These are phyloP conservation scores for Mychonastes homosphaera DNA, from an alignment of 139 green algal genomes.

Conservation along the genomic window DNA sequence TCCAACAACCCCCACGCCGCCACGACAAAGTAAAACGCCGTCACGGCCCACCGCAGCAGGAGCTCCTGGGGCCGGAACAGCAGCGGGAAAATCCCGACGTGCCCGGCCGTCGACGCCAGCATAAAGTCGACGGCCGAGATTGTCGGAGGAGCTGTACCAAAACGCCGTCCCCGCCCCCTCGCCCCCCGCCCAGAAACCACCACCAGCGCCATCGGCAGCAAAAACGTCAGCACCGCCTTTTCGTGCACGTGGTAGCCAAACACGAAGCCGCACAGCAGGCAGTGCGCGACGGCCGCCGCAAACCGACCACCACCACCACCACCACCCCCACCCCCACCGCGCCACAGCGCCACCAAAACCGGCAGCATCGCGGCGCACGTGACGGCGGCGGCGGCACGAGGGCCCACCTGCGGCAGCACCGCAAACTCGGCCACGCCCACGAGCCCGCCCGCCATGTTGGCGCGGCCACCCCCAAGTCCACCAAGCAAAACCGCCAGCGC, in stretches of 20 bases:
- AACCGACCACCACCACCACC: too few relatives aligned
- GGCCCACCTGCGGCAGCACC: slow-evolving; percentile 64
- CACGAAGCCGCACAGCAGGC: slow-evolving; percentile 66
- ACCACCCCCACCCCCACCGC: neutral
- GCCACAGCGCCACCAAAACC: slow-evolving; percentile 41
- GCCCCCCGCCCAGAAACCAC: neutral
- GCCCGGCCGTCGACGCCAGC: slow-evolving; percentile 1
- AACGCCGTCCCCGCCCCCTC: neutral
- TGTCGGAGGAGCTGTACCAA: neutral
- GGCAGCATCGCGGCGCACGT: slow-evolving; percentile 57
- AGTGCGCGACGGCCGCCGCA: slow-evolving; percentile 30
- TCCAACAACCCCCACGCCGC: slow-evolving; percentile 38
- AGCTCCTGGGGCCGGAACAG: slow-evolving; percentile 22
- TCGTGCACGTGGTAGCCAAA: slow-evolving; percentile 95
- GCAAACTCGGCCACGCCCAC: slow-evolving; percentile 55
- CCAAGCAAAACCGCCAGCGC: slow-evolving; percentile 25
- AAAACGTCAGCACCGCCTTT: slow-evolving; percentile 78
- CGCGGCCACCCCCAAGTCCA: slow-evolving; percentile 14
- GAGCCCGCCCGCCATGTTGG: slow-evolving; percentile 61
- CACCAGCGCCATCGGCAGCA: slow-evolving; percentile 33
- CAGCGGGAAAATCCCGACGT: slow-evolving; percentile 18
- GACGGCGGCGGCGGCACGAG: slow-evolving; percentile 23
- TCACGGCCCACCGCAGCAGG: slow-evolving; percentile 37
- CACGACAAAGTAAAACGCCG: slow-evolving; percentile 5
- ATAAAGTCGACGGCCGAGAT: slow-evolving; percentile 15